Evolutionary conservation across 2,329 filamentous ascomycete genomes (phyloP).

Genomic region (Cladorrhinum sp.): DNA sequence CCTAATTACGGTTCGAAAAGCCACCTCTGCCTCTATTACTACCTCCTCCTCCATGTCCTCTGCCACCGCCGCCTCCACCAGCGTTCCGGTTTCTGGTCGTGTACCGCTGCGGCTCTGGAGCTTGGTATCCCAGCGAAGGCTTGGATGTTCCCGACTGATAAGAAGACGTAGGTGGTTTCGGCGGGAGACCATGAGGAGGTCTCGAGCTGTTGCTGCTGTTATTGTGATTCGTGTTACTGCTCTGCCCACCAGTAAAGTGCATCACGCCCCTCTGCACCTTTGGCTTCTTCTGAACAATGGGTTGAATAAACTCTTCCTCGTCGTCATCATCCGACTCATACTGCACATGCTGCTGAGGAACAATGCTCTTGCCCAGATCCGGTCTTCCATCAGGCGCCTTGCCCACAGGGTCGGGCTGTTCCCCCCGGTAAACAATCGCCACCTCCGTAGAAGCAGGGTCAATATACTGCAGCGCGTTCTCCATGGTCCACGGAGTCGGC

Average conservation of each 20-base stretch:
- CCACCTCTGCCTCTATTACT: constrained; percentile 1
- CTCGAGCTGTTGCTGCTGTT: constrained; percentile 9
- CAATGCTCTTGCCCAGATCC: constrained; percentile 31
- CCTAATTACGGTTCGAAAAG: background rate
- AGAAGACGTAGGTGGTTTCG: constrained; percentile 17
- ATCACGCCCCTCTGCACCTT: constrained; percentile 13
- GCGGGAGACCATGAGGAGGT: background rate
- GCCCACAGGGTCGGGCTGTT: background rate
- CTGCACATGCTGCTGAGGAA: constrained; percentile 38
- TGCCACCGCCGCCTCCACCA: background rate
- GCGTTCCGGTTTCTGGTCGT: background rate
- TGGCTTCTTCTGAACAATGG: constrained; percentile 33
- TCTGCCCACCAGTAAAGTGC: background rate
- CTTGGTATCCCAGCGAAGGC: background rate
- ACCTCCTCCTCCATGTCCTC: background rate
- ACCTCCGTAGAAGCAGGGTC: constrained; percentile 42
- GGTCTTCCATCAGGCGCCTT: constrained; percentile 14
- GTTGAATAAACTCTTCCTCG: constrained; percentile 37
- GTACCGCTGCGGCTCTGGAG: background rate
- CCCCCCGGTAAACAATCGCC: constrained; percentile 35
- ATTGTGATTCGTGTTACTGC: background rate
- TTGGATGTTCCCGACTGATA: constrained; percentile 22
- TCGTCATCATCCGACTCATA: constrained; percentile 49
- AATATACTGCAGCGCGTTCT: constrained; percentile 48
- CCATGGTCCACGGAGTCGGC: constrained; percentile 51